Percentiles rank a stretch among this genome's conserved stretches.
Conservation (phyloP, 73 alveolate species). For the Paraurostyla sp. region DNA sequence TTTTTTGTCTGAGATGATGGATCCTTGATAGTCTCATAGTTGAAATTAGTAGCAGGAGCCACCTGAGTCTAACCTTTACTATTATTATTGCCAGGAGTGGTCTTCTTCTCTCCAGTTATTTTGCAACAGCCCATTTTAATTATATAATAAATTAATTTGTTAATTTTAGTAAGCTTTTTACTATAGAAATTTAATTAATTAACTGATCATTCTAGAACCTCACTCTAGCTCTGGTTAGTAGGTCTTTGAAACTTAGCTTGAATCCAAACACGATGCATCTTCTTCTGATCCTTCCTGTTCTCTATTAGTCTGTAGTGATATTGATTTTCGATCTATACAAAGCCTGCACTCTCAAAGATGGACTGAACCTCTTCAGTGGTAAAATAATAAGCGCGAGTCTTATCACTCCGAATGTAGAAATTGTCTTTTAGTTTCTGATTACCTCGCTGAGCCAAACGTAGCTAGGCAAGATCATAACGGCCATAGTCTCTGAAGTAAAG, state of each 20-base stretch:
- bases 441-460: conserved; percentile 88
- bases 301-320: conserved; percentile 93
- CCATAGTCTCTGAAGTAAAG: conserved; percentile 97
- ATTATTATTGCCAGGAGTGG: not conserved
- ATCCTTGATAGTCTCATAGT: too few relatives aligned
- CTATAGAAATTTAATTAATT: not conserved
- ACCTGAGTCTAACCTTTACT: too few relatives aligned
- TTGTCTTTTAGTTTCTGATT: conserved; percentile 90
- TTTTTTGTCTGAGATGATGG: not conserved
- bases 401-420: conserved; percentile 93
- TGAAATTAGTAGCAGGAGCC: too few relatives aligned
- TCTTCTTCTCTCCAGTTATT: conserved; percentile 4
- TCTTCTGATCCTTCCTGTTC: conserved; percentile 91
- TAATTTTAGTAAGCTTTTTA: not conserved
- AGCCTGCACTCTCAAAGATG: conserved; percentile 86
- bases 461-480: conserved; percentile 93
- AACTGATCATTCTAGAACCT: not conserved
- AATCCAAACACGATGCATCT: conserved; percentile 93
- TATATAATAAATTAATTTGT: not conserved
- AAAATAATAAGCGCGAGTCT: conserved; percentile 93
- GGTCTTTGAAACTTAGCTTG: conserved; percentile 75
- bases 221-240: not conserved
- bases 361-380: conserved; percentile 84
- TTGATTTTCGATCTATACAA: conserved; percentile 82
- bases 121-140: conserved; percentile 45